Conservation (phyloP, 2,329 filamentous ascomycete genomes). For the Ploettnerulaceae sp. region DNA sequence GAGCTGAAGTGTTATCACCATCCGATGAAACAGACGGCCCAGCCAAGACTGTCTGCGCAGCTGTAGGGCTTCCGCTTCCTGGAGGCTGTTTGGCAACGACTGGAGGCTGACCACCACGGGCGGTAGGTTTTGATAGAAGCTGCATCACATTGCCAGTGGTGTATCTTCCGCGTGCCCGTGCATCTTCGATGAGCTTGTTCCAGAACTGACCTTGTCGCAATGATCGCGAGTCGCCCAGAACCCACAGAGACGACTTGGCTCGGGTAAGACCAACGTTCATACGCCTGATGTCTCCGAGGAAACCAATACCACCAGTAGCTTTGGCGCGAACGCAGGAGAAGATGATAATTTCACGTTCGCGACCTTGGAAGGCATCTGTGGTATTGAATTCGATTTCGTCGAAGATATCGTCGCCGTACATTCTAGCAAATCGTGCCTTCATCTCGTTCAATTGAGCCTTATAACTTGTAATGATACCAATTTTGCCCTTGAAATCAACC, state of each 20-base stretch:
- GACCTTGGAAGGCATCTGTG: constrained; percentile 94
- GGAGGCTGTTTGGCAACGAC: constrained; percentile 8
- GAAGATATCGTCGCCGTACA: constrained; percentile 70
- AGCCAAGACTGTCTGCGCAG: background rate
- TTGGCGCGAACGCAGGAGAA: constrained; percentile 97
- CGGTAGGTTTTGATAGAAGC: constrained; percentile 47
- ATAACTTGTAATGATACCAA: constrained; percentile 97
- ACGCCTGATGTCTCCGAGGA: constrained; percentile 94
- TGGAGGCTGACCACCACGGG: constrained; percentile 17
- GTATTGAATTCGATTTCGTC: constrained; percentile 94
- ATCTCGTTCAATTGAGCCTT: constrained; percentile 86
- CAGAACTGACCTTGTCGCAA: constrained; percentile 87
- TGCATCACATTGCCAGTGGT: constrained; percentile 60
- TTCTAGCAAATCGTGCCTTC: constrained; percentile 64
- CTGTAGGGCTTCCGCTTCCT: background rate
- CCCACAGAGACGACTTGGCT: constrained; percentile 95
- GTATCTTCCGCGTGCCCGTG: constrained; percentile 68
- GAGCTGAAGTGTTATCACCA: background rate
- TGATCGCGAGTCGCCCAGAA: constrained; percentile 85
- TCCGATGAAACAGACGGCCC: background rate
- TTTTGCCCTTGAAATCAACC: constrained; percentile 71
- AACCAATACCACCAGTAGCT: constrained; percentile 91
- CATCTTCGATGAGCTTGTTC: constrained; percentile 79
- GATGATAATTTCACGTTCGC: constrained; percentile 96
- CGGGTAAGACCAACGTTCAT: constrained; percentile 99